phyloP scores from a whole-genome alignment of 1,284 basidiomycete species.

The Leccinum angustisporum region DNA sequence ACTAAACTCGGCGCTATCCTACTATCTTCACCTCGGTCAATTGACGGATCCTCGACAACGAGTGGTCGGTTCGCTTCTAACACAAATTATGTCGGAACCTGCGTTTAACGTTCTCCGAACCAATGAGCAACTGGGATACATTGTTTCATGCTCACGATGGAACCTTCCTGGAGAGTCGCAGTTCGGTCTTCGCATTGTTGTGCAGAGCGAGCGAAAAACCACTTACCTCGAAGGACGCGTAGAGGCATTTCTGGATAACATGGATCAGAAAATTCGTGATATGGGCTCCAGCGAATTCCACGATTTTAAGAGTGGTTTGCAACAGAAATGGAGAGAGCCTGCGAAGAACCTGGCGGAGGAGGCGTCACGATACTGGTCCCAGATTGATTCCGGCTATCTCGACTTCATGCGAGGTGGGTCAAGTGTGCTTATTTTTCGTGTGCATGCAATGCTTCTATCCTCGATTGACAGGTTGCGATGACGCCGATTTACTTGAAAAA shows the following conservation, averaged over 20 bases:
- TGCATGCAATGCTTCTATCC: neutral
- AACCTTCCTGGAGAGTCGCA: constrained; percentile 60
- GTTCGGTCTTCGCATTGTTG: constrained; percentile 81
- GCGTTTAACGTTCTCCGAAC: constrained; percentile 95
- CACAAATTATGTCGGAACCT: constrained; percentile 85
- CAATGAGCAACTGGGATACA: constrained; percentile 94
- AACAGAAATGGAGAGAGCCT: constrained; percentile 69
- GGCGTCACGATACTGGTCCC: constrained; percentile 61
- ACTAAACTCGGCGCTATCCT: constrained; percentile 82
- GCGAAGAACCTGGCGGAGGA: constrained; percentile 73
- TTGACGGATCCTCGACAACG: constrained; percentile 55
- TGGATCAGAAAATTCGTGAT: constrained; percentile 58
- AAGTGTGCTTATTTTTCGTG: neutral
- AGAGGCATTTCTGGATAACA: constrained; percentile 80
- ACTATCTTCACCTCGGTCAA: constrained; percentile 76
- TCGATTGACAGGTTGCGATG: constrained; percentile 19
- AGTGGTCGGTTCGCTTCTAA: constrained; percentile 60
- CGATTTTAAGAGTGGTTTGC: constrained; percentile 62
- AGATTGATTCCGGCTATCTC: constrained; percentile 70
- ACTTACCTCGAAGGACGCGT: constrained; percentile 88
- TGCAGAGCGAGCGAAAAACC: constrained; percentile 88
- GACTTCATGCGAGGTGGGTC: constrained; percentile 65
- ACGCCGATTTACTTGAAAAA: constrained; percentile 25
- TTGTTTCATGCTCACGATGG: constrained; percentile 67
- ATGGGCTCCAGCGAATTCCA: constrained; percentile 66